A percentile compares a stretch with the other conserved stretches of the same genome.
Conservation (phyloP, 345 rosid genomes). For the Salix koriyanagi region DNA sequence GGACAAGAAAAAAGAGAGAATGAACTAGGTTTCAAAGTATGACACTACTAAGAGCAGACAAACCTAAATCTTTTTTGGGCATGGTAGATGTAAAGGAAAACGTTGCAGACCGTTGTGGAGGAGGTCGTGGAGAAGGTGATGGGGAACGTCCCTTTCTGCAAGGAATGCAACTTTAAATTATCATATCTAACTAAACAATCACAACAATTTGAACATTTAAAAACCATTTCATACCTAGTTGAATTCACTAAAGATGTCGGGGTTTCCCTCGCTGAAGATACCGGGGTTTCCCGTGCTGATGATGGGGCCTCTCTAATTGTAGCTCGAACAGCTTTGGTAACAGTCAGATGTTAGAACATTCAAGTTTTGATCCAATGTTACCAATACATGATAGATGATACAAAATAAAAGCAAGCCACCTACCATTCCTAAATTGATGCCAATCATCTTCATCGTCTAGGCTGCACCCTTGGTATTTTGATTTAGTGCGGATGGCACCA, state of each 20-base stretch:
- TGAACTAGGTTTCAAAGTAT: background rate
- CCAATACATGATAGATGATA: background rate
- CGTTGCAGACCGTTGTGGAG: conserved; percentile 63
- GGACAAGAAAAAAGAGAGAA: background rate
- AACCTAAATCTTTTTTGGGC: conserved; percentile 70
- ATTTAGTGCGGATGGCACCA: conserved; percentile 48
- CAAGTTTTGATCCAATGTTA: background rate
- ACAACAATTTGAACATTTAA: background rate
- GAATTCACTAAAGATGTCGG: conserved; percentile 21
- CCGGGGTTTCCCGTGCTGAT: conserved; percentile 26
- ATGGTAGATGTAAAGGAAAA: conserved; percentile 66
- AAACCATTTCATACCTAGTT: conserved; percentile 39
- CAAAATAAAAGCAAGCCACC: background rate
- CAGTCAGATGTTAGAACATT: conserved; percentile 19
- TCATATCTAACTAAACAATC: background rate
- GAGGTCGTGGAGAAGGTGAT: conserved; percentile 50
- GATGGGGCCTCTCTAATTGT: conserved; percentile 58
- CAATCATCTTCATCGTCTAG: conserved; percentile 67
- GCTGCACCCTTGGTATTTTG: conserved; percentile 55
- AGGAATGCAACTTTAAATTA: background rate
- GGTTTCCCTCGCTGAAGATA: conserved; percentile 16
- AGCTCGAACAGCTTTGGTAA: conserved; percentile 60
- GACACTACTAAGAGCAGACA: background rate
- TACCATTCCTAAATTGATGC: conserved; percentile 74
- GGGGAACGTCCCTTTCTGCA: conserved; percentile 65